Evolutionary conservation across 2,329 filamentous ascomycete species (phyloP).

Genomic region (Pseudogymnoascus sp.): DNA sequence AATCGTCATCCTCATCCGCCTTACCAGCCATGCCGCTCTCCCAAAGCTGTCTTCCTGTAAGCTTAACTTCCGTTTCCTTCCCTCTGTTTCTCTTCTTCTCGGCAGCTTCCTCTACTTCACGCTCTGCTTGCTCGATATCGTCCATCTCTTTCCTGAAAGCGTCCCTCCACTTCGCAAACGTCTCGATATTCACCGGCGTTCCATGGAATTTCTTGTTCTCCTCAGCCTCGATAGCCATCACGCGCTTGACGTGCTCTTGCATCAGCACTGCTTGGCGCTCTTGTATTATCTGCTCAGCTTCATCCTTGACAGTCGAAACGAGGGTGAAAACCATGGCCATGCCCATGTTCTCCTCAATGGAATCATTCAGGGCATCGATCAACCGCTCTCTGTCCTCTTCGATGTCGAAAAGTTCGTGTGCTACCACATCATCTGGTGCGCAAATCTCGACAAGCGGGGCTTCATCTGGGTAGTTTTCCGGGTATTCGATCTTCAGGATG

Average conservation of each 20-base stretch:
- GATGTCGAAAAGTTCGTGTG: constrained; percentile 70
- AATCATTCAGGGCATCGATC: constrained; percentile 62
- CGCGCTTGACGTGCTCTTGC: constrained; percentile 48
- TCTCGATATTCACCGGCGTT: constrained; percentile 77
- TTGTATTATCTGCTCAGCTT: constrained; percentile 75
- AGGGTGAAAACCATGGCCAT: constrained; percentile 98
- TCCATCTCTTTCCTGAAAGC: constrained; percentile 74
- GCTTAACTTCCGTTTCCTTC: constrained; percentile 63
- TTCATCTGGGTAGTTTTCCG: constrained; percentile 83
- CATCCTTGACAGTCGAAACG: constrained; percentile 79
- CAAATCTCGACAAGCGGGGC: constrained; percentile 76
- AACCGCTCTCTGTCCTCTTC: constrained; percentile 71
- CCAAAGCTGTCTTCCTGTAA: constrained; percentile 73
- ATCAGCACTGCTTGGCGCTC: constrained; percentile 62
- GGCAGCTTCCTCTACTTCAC: constrained; percentile 69
- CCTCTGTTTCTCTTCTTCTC: constrained; percentile 73
- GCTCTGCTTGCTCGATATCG: constrained; percentile 58
- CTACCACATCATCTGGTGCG: constrained; percentile 60
- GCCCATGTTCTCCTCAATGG: constrained; percentile 85
- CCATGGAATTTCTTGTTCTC: constrained; percentile 98
- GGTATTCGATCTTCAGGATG: constrained; percentile 78
- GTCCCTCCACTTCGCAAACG: constrained; percentile 76
- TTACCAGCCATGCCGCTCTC: constrained; percentile 65
- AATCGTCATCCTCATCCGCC: constrained; percentile 60
- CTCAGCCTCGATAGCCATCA: constrained; percentile 64